Percentiles rank a stretch among this genome's conserved stretches.
Conservation (phyloP, 306 rosid genomes). For the Cucumis melo region DNA sequence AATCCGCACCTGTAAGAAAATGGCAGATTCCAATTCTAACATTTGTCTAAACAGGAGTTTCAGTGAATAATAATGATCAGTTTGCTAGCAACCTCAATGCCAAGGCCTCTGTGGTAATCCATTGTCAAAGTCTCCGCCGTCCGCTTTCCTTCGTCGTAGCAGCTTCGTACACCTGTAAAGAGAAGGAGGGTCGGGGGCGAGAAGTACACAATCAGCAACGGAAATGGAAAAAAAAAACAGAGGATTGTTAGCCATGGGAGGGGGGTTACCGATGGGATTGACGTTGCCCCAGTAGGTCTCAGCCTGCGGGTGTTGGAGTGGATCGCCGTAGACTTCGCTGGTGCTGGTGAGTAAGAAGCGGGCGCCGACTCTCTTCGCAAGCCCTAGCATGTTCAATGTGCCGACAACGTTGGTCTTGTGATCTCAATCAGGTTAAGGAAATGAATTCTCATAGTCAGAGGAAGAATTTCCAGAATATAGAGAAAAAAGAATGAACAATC, state of each 20-base stretch:
- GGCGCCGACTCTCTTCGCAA: slow-evolving; percentile 79
- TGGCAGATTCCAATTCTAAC: neutral
- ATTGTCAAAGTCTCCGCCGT: slow-evolving; percentile 80
- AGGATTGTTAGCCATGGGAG: neutral
- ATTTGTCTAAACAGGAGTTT: neutral
- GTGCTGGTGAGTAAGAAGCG: slow-evolving; percentile 83
- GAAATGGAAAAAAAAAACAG: neutral
- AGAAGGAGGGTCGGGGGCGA: neutral
- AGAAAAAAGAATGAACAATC: neutral
- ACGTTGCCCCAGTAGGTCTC: slow-evolving; percentile 96
- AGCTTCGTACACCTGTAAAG: slow-evolving; percentile 70
- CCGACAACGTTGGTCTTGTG: slow-evolving; percentile 98
- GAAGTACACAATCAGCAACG: neutral
- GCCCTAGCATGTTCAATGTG: slow-evolving; percentile 77
- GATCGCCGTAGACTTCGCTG: slow-evolving; percentile 93
- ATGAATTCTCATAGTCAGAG: neutral
- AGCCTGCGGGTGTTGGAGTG: slow-evolving; percentile 81
- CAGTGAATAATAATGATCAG: neutral
- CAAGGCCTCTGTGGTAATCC: slow-evolving; percentile 95
- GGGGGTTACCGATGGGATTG: slow-evolving; percentile 63
- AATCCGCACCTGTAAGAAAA: slow-evolving; percentile 52
- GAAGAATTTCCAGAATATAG: neutral
- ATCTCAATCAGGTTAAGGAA: neutral
- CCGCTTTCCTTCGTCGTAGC: slow-evolving; percentile 93
- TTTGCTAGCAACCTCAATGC: slow-evolving; percentile 64